Percentiles rank a stretch among this genome's conserved stretches.
phyloP scores from a whole-genome alignment of 331 rosid species.

The Quercus lobata region DNA sequence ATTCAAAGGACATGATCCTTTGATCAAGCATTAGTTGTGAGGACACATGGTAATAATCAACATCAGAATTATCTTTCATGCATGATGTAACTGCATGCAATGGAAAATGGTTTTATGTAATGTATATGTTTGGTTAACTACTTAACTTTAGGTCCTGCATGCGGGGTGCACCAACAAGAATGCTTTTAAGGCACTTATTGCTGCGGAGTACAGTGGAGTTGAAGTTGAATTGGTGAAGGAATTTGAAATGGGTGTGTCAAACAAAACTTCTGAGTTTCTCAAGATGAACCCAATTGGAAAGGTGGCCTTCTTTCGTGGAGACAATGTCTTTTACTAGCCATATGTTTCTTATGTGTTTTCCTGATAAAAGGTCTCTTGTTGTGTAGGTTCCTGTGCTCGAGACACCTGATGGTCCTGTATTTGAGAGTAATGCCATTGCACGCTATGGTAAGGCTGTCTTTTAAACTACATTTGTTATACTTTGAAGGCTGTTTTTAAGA shows the following conservation, averaged over 20 bases:
- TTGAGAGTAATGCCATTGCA: constrained; percentile 90
- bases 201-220: constrained; percentile 59
- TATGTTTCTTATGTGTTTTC: neutral
- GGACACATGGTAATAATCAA: neutral
- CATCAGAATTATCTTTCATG: neutral
- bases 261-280: constrained; percentile 62
- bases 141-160: constrained; percentile 53
- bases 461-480: too few species aligned
- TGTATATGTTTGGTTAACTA: neutral
- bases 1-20: neutral
- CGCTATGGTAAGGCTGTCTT: constrained; percentile 37
- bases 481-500: too few species aligned
- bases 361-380: neutral
- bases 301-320: constrained; percentile 29
- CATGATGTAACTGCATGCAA: neutral
- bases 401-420: constrained; percentile 72
- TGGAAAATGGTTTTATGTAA: neutral
- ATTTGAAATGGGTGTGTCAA: constrained; percentile 73
- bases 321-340: neutral
- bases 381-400: constrained; percentile 67
- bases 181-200: constrained; percentile 54
- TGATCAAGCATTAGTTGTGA: neutral
- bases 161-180: constrained; percentile 52
- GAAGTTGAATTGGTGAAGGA: constrained; percentile 42
- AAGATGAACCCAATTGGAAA: constrained; percentile 87